A percentile compares a stretch with the other conserved stretches of the same genome.
phyloP scores from a whole-genome alignment of 306 rosid genomes.

The Quercus berberidifolia region DNA sequence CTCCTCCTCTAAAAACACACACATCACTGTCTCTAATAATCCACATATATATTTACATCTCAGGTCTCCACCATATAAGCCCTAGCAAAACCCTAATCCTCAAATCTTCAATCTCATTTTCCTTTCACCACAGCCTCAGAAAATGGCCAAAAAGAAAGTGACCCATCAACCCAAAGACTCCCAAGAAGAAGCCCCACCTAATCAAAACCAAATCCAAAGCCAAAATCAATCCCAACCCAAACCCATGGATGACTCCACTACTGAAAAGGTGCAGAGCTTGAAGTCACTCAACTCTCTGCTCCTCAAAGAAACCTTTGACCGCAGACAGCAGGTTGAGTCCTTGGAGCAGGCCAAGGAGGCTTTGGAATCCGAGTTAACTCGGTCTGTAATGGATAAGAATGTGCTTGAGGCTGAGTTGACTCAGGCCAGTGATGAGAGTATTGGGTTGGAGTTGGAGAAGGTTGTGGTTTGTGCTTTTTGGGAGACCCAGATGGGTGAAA shows the following conservation, averaged over 20 bases:
- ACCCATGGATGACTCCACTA: constrained; percentile 34
- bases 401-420: constrained; percentile 25
- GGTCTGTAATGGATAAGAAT: constrained; percentile 24
- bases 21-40: background rate
- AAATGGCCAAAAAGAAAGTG: constrained; percentile 71
- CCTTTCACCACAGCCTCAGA: constrained; percentile 14
- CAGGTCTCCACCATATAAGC: constrained; percentile 23
- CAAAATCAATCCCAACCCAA: background rate
- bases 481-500: constrained; percentile 33
- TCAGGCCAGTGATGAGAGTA: constrained; percentile 6
- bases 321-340: constrained; percentile 45
- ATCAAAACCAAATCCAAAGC: background rate
- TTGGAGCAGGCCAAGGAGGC: constrained; percentile 27
- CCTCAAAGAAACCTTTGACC: constrained; percentile 49
- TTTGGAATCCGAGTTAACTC: constrained; percentile 29
- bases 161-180: constrained; percentile 25
- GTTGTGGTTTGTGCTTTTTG: constrained; percentile 30
- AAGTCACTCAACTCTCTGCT: constrained; percentile 63
- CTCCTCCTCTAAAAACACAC: background rate
- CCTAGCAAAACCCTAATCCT: constrained; percentile 42
- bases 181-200: constrained; percentile 19
- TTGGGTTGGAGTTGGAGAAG: constrained; percentile 39
- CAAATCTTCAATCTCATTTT: background rate
- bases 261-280: constrained; percentile 51
- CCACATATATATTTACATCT: background rate